Evolutionary conservation across 805 yeast species (phyloP), one percentile per base, ranked within the genome.

Genomic region (Wickerhamomyces xylosicus): DNA sequence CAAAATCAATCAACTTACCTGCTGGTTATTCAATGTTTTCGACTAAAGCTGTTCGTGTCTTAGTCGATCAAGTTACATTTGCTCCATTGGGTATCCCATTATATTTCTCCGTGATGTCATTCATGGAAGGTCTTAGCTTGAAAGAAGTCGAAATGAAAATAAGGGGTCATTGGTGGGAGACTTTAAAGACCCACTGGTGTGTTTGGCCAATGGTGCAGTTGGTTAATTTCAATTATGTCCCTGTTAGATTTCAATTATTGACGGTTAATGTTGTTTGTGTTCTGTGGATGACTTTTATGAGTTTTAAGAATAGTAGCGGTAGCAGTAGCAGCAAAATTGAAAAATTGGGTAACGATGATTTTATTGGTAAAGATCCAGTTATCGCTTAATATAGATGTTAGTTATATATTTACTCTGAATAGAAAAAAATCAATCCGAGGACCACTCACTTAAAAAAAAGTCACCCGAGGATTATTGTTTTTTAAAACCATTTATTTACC

Each of bases 151-250:
- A 56, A 38, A 36, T 47, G 5, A 78, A 72, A 45, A 49, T 80
- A 19, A 35, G 58, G 3, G 60, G 64, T 14, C 74, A 78, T 42
- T 76, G 76, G 74, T 62, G 77, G 78, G 67, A 71, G 3, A 87
- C 95, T 0, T 59, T 89, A 33, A 55, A 64, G 25, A 68, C 83
- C 16, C 89, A 87, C 56, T 86, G 95, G 87, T 53, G 68, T 37
- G 81, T 89, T 11, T 92, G 97, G 98, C 97, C 97, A 0, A 59
- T 74, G 0, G 83, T 92, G 45, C 97, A 92, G 60, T 52, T 77
- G 40, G 46, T 79, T 44, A 92, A 90, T 60, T 85, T 90, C 52
- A 69, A 78, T 35, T 50, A 84, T 7, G 71, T 86, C 3, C 97
- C 97, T 0, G 71, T 77, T 6, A 77, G 77, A 34, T 74, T 72